Base-by-base conservation (phyloP, 495 filamentous ascomycete genomes). In the Aspergillus hancockii region DNA sequence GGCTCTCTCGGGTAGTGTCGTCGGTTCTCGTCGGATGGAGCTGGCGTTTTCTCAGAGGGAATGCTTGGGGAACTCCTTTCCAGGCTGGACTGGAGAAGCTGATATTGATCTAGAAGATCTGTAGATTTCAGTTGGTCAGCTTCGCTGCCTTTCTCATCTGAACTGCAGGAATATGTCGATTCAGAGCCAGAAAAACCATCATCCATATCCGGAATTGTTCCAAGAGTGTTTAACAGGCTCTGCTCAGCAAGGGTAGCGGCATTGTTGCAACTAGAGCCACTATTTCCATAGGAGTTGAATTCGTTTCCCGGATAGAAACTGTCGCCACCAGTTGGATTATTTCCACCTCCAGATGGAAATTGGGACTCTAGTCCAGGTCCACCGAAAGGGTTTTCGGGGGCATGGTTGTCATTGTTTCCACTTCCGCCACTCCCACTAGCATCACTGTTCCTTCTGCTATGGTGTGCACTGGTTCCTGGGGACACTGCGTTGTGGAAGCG, bases 371-470 rank as follows among this genome's bases (percentile, higher is more conserved):
- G 22, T 38, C 51, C 51, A 4, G 2, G 19, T 23, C 43, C 43
- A 10, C 21, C 19, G 23, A 23, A 47, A 13, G 9, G 43, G 43
- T 8, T 21, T 40, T 19, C 51, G 4, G 12, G 19, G 18, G n/a
- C 8, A 21, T 18, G 19, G 40, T 30, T 9, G 22, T 25, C 53
- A 32, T 21, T 41, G 16, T 28, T 21, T 0, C 41, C 50, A 31
- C 32, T 34, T 7, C 41, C 43, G 8, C 52, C 58, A 12, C 18
- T 21, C 10, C 52, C 52, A 18, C 52, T 32, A 30, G 52, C 47
- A 25, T 49, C 57, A 32, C 51, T 54, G 30, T 46, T 52, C 4
- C 57, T 31, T 19, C 57, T 46, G 43, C 51, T 54, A 21, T 49
- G 41, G 19, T 14, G 38, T 8, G 51, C 57, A 21, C 57, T 59